Conservation (phyloP, 2,329 filamentous ascomycete species). For the Fusarium oxysporum region DNA sequence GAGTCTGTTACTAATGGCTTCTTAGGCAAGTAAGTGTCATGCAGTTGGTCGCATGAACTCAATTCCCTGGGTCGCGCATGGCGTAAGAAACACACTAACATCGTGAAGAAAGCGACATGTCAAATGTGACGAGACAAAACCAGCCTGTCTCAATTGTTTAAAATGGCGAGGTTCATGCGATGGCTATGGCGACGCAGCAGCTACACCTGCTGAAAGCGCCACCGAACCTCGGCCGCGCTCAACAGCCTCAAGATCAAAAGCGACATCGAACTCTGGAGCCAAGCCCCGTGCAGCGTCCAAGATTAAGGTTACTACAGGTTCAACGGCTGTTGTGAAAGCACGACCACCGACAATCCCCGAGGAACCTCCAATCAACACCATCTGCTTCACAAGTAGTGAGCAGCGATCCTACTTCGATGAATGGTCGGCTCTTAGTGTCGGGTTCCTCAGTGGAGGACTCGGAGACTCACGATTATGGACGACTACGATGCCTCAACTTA, state of each 20-base stretch:
- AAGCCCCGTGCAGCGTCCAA: slow-evolving; percentile 23
- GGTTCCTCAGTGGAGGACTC: slow-evolving; percentile 52
- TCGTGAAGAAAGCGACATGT: slow-evolving; percentile 54
- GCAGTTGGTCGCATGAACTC: neutral
- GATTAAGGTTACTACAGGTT: slow-evolving; percentile 29
- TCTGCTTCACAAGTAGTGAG: slow-evolving; percentile 50
- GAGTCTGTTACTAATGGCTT: slow-evolving; percentile 13
- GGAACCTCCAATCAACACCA: slow-evolving; percentile 51
- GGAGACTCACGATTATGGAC: slow-evolving; percentile 53
- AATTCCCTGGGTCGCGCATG: neutral
- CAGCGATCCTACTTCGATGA: slow-evolving; percentile 54
- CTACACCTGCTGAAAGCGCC: slow-evolving; percentile 13
- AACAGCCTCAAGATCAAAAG: slow-evolving; percentile 13
- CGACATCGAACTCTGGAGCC: neutral
- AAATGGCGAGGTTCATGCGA: slow-evolving; percentile 57
- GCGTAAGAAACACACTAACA: slow-evolving; percentile 25
- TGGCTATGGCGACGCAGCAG: slow-evolving; percentile 46
- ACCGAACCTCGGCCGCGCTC: slow-evolving; percentile 19
- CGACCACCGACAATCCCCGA: slow-evolving; percentile 46
- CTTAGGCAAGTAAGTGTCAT: slow-evolving; percentile 50
- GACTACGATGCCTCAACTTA: slow-evolving; percentile 55
- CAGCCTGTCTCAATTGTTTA: slow-evolving; percentile 55
- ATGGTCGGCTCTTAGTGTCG: slow-evolving; percentile 51
- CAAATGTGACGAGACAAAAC: slow-evolving; percentile 57
- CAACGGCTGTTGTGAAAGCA: slow-evolving; percentile 46